phyloP scores from a whole-genome alignment of 176 grass and related monocot species.

The Oryza meyeriana region DNA sequence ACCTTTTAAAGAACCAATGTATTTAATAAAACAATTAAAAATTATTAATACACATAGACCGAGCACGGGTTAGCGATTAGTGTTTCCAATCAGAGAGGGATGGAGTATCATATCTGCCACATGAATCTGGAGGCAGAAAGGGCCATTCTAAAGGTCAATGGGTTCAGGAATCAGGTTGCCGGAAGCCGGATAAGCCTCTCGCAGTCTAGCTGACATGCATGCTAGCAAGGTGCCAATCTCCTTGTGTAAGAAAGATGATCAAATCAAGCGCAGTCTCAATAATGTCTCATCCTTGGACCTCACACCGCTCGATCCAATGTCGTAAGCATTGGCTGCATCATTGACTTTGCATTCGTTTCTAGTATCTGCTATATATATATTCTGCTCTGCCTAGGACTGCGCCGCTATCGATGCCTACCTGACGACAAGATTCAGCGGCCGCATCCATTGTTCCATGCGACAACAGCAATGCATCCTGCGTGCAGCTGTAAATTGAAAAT shows the following conservation, averaged over 20 bases:
- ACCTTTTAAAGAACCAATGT: no score
- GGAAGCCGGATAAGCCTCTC: background rate
- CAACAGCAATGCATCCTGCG: background rate
- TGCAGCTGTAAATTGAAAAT: background rate
- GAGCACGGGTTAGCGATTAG: no score
- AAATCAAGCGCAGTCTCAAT: background rate
- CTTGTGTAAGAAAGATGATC: background rate
- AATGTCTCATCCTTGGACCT: background rate
- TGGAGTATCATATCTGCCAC: background rate
- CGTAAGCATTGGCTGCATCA: background rate
- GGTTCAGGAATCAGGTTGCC: background rate
- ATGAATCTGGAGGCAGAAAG: background rate
- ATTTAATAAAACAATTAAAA: no score
- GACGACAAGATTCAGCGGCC: background rate
- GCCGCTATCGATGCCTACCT: background rate
- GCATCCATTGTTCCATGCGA: background rate
- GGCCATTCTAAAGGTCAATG: background rate
- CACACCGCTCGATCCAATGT: background rate
- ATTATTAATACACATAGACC: no score
- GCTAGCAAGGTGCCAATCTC: background rate
- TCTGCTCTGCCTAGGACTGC: background rate
- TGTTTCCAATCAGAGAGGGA: no score
- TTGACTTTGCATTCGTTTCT: background rate
- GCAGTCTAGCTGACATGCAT: background rate
- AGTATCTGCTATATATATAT: background rate